Conservation (phyloP, 495 filamentous ascomycete genomes). For the Penicillium canescens region DNA sequence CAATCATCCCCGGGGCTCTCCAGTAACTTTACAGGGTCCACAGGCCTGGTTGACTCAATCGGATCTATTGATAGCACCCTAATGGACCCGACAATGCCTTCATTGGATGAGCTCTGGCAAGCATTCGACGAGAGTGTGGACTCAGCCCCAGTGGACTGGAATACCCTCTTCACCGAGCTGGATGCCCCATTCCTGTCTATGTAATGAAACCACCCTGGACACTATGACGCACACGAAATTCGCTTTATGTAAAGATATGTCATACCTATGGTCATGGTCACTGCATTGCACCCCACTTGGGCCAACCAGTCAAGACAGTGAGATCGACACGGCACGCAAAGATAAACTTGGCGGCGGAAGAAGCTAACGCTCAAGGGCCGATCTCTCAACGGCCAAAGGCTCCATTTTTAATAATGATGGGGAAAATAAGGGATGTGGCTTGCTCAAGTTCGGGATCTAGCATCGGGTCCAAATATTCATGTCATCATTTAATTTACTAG, state of each 20-base stretch:
- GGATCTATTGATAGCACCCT: not conserved
- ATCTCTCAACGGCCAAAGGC: not conserved
- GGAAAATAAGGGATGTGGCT: not conserved
- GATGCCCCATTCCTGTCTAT: constrained; percentile 19
- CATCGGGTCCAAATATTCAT: not conserved
- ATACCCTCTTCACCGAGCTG: constrained; percentile 19
- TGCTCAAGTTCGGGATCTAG: not conserved
- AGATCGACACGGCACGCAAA: constrained; percentile 6
- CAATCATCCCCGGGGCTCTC: not conserved
- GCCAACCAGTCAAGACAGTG: not conserved
- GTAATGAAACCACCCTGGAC: not conserved
- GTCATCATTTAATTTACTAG: not conserved
- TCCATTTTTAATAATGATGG: not conserved
- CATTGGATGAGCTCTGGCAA: constrained; percentile 25
- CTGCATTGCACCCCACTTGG: not conserved
- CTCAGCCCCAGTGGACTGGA: constrained; percentile 21
- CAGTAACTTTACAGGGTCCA: not conserved
- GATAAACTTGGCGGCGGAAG: not conserved
- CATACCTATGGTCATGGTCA: not conserved
- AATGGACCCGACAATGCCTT: constrained; percentile 11
- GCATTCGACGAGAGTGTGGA: constrained; percentile 20
- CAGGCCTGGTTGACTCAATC: not conserved
- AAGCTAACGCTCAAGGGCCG: not conserved
- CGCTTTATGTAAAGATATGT: constrained; percentile 4
- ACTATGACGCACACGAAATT: constrained; percentile 2